These are phyloP conservation scores for Elongisporangium undulatum DNA, from an alignment of 352 stramenopile genomes.

Conservation along the genomic window DNA sequence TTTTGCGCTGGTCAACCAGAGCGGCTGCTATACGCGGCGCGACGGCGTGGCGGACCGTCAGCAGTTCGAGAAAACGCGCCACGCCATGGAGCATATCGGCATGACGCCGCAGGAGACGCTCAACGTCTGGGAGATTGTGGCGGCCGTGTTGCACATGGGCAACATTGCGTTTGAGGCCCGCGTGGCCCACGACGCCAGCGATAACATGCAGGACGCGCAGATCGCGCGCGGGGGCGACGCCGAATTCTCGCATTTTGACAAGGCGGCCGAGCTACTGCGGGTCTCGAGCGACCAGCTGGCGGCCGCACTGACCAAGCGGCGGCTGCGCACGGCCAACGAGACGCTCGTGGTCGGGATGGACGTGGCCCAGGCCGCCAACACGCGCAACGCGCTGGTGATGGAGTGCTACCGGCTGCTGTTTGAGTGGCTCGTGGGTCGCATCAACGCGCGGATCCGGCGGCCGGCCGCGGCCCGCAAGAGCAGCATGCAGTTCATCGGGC, in stretches of 20 bases:
- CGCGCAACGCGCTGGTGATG: constrained; percentile 89
- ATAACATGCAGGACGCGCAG: constrained; percentile 19
- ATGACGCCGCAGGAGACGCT: constrained; percentile 53
- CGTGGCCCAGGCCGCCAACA: constrained; percentile 62
- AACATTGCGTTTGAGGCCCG: constrained; percentile 66
- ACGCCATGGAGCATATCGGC: constrained; percentile 78
- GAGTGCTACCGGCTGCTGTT: constrained; percentile 92
- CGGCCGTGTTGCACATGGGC: constrained; percentile 84
- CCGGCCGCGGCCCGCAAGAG: constrained; percentile 12
- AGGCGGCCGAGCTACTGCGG: constrained; percentile 49
- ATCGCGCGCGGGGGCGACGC: constrained; percentile 5
- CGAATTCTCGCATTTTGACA: constrained; percentile 33
- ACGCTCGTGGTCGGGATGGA: constrained; percentile 68
- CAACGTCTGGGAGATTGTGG: constrained; percentile 70
- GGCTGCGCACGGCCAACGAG: constrained; percentile 64
- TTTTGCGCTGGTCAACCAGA: constrained; percentile 73
- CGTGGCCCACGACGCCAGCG: constrained; percentile 3
- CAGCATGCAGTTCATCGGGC: constrained; percentile 57
- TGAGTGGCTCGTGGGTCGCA: constrained; percentile 91
- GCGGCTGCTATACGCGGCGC: constrained; percentile 54
- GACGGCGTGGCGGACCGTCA: constrained; percentile 62
- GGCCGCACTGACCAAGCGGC: constrained; percentile 57
- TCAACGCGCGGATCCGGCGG: constrained; percentile 86
- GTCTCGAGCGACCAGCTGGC: constrained; percentile 50
- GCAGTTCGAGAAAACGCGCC: constrained; percentile 55